Evolutionary conservation across 202 grass and related monocot genomes (phyloP), one percentile per base, ranked within the genome.

Genomic region (Carex sylvatica): DNA sequence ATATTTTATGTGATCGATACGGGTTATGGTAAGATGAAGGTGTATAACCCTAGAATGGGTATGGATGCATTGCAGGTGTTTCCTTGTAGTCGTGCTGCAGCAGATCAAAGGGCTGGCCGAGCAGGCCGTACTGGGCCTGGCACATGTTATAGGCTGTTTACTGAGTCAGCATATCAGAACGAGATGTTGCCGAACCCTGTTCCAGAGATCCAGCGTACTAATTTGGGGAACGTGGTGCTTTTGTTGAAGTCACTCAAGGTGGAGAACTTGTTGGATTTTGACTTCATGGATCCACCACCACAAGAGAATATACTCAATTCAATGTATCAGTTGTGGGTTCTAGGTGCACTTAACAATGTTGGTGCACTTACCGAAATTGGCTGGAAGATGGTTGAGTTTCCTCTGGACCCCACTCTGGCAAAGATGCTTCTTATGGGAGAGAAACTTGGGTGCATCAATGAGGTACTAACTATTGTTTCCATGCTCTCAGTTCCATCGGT

Each of bases 371-470:
- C 95, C 54, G 92, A 85, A 62, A 95, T 98, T 49, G 92, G 96
- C 44, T 98, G 96, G 96, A 98, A 98, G 78, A 98, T 98, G 96
- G 96, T 98, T 64, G 96, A 98, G 74, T 98, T 98, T 80, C 96
- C 96, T 3, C 78, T 98, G 73, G 96, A 98, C 82, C 96, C 96
- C 4, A 93, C 96, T 61, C 74, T 98, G 70, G 96, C 96, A 46
- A 98, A 98, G 83, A 98, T 98, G 92, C 83, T 98, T 83, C 89
- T 98, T 44, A 98, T 98, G 96, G 96, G 96, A n/a, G 92, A 95
- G 83, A 82, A 86, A 63, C 88, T 98, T 22, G 89, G 75, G 14
- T 98, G 92, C 83, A 70, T 98, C 79, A 90, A 98, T 81, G 96
- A 98, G 87, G 96, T 93, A 61, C 81, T 98, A 60, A 98, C 91